phyloP scores from a whole-genome alignment of 805 yeast genomes.

The Hanseniaspora mollemarum region DNA sequence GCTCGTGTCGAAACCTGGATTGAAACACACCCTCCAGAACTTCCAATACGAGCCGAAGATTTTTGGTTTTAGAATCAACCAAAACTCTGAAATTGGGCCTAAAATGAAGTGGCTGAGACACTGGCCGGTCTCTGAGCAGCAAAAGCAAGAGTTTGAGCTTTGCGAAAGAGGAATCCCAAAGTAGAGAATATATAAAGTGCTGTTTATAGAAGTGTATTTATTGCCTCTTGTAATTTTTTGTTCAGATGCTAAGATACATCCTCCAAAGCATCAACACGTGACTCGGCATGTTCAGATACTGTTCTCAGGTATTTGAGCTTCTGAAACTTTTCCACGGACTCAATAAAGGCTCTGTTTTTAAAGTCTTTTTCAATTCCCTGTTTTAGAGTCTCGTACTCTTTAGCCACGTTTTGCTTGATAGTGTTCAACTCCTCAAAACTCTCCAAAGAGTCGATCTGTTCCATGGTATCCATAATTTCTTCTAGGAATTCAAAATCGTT shows the following conservation, averaged over 20 bases:
- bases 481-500: conserved; percentile 17
- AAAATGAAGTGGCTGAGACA: conserved; percentile 91
- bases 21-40: conserved; percentile 19
- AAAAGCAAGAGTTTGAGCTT: conserved; percentile 47
- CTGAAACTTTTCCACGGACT: conserved; percentile 8
- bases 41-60: conserved; percentile 57
- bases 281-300: not conserved
- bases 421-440: conserved; percentile 3
- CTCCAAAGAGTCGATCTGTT: conserved; percentile 2
- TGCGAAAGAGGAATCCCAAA: conserved; percentile 54
- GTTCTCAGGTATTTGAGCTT: conserved; percentile 8
- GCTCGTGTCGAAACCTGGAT: conserved; percentile 7
- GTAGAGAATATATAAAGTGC: conserved; percentile 14
- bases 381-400: not conserved
- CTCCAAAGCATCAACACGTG: conserved; percentile 3
- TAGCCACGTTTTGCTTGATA: not conserved
- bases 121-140: conserved; percentile 53
- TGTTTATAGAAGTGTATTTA: conserved; percentile 1
- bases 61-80: conserved; percentile 78
- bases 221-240: not conserved
- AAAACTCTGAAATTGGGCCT: conserved; percentile 69
- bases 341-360: not conserved
- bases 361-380: conserved; percentile 7
- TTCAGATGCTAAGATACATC: not conserved
- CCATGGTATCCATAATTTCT: conserved; percentile 18